phyloP scores from a whole-genome alignment of 148 eudicot genomes.

The Dysphania ambrosioides region DNA sequence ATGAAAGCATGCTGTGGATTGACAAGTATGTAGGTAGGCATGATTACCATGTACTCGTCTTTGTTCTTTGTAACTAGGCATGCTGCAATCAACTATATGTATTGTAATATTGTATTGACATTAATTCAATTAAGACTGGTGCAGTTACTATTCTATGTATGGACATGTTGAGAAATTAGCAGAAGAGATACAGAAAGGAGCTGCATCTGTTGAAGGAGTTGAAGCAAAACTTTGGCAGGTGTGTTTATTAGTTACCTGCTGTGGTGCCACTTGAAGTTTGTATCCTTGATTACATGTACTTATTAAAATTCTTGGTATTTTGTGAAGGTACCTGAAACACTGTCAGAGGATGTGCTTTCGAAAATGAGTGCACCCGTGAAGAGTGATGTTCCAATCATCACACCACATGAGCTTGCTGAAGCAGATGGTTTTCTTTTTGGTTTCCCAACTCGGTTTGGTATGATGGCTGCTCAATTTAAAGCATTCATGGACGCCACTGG shows the following conservation, averaged over 20 bases:
- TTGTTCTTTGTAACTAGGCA: not conserved
- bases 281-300: not conserved
- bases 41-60: not conserved
- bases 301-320: not conserved
- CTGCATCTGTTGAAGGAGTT: conserved; percentile 73
- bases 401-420: conserved; percentile 51
- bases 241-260: not conserved
- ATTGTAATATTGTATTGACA: not conserved
- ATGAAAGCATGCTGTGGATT: not conserved
- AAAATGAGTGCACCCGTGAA: conserved; percentile 72
- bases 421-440: conserved; percentile 78
- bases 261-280: not conserved
- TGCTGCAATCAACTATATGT: not conserved
- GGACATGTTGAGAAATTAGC: conserved; percentile 75
- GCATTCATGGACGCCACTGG: conserved; percentile 77
- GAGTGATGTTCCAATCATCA: conserved; percentile 55
- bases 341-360: conserved; percentile 50
- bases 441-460: conserved; percentile 74
- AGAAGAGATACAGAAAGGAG: conserved; percentile 69
- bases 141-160: conserved; percentile 73
- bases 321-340: conserved; percentile 64
- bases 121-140: not conserved
- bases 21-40: too few species aligned
- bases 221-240: conserved; percentile 90
- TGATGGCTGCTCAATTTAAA: conserved; percentile 83